Evolutionary conservation across 2,329 filamentous ascomycete genomes (phyloP), one percentile per base, ranked within the genome.

Genomic region (Dichotomopilus funicola): DNA sequence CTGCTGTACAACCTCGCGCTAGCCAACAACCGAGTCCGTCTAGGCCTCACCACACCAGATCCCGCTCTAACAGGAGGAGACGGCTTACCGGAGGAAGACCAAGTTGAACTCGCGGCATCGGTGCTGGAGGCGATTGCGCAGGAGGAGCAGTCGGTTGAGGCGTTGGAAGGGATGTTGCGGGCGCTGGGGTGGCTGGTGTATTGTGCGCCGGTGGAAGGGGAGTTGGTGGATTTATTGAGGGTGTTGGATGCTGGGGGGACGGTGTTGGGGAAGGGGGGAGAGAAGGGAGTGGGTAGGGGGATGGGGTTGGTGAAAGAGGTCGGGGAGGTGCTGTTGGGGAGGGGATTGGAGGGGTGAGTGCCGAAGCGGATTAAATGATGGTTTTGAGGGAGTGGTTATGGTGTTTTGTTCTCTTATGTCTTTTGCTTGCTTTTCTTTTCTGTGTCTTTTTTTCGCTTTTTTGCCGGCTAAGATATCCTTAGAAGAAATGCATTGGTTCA

Each of bases 1-100:
- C 77, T 97, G 2, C 81, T 91, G 0, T 94, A 91, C 74, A 96
- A 97, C 62, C 71, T 97, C 0, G 80, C 89, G 0, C 75, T 85
- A 0, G 79, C 84, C 2, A 88, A 91, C 64, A 86, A 87, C 63
- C 81, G 81, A 47, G 74, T 80, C 33, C 80, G 88, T 19, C 75
- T 80, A 40, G 78, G 82, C 34, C 77, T 27, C 19, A 27, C 19
- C 19, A 27, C 19, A 27, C 19, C 3, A 27, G 19, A 27, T 27
- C 2, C 19, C 19, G 19, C 19, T 27, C 19, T 27, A 27, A 3
- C 80, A 10, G 72, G 78, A 0, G 71, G 74, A 5, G 81, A 87
- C 47, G 74, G 72, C 0, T 69, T 96, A 3, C 75, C 82, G 0
- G 86, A 89, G 40, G 80, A 78, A 2, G 84, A 88, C 56, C 87